Base-by-base conservation (phyloP, 2,329 filamentous ascomycete genomes). In the Sclerotinia glacialis region DNA sequence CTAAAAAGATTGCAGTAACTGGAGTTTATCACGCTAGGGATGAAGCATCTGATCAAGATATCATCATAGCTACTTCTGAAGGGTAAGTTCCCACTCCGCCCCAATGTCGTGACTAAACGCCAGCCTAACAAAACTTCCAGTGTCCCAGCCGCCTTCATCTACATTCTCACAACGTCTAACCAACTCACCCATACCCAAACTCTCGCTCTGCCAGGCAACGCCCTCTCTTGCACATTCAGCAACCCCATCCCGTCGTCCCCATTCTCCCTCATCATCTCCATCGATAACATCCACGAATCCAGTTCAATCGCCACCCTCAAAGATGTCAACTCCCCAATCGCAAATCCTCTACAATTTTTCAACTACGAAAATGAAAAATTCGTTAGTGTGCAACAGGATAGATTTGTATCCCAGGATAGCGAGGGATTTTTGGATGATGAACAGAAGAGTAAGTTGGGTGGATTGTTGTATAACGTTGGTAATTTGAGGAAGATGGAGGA, bases 141-240 rank as follows among this genome's bases (percentile, higher is more conserved):
- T 46, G 75, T 84, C 65, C 84, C 86, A 67, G 90, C 83, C 50
- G 78, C 96, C 11, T 87, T 94, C 76, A 79, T 84, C 65, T 90
- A 89, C 79, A 78, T 78, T n/a, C 79, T 90, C 7, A 76, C 76
- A n/a, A 68, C 75, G 1, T 76, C 83, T 59, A 83, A 83, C 68
- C 77, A 75, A 18, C 79, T 92, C 50, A 76, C 79, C 11, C 79
- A 83, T 68, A 76, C 77, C 9, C 78, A 82, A 55, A 83, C 82
- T 61, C 73, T 92, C 64, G 76, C 80, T 49, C 76, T 92, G 5
- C 80, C 82, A 2, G 89, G 89, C 9, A 92, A 91, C 72, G 84
- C 87, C 0, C 82, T 76, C 6, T 68, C 69, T 5, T 37, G 75
- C 11, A 50, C 69, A 23, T 50, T 63, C 14, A 65, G 26, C n/a